Base-by-base conservation (phyloP, 148 eudicot genomes). In the Camellia sinensis region DNA sequence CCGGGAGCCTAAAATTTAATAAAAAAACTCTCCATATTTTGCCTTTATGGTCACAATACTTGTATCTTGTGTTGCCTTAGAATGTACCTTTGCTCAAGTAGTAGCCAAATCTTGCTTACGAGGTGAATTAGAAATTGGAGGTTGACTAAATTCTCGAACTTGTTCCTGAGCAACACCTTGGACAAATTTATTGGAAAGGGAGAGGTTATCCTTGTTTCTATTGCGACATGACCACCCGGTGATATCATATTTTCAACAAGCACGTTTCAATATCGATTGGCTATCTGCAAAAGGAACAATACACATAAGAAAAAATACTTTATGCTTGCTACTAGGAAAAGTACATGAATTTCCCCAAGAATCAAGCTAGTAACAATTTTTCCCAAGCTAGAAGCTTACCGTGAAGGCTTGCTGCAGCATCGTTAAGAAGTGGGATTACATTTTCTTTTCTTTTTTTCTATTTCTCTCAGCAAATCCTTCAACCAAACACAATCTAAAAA, bases 161-260 rank as follows among this genome's bases (percentile, higher is more conserved):
- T 48, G 52, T 48, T 48, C 52, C 0, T 48, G 5, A 71, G 56
- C 17, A 13, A 3, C 46, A 57, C 13, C 7, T 54, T 21, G 45
- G 18, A 48, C 77, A 74, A 19, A 4, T 52, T 56, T 11, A 21
- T 57, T 57, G 17, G 22, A 41, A 74, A 8, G 8, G 37, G 65
- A 53, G 14, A 2, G 10, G 50, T 56, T 41, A 29, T 21, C 48
- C 15, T 29, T 75, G 22, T 75, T 59, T 40, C 61, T 52, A 44
- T 73, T 73, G 61, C 63, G 62, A 53, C 18, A 59, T 73, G 44
- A 63, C 76, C 76, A 57, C 67, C 78, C 3, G 13, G 48, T 1
- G 66, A 75, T 75, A 6, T n/a, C 21, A 60, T 40, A 15, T 11
- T 75, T 3, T 21, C 61, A 41, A 41, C 67, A 75, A 14, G 3